A percentile compares a stretch with the other conserved stretches of the same genome.
Evolutionary conservation across 805 yeast species (phyloP).

Genomic region (Barnettozyma populi): DNA sequence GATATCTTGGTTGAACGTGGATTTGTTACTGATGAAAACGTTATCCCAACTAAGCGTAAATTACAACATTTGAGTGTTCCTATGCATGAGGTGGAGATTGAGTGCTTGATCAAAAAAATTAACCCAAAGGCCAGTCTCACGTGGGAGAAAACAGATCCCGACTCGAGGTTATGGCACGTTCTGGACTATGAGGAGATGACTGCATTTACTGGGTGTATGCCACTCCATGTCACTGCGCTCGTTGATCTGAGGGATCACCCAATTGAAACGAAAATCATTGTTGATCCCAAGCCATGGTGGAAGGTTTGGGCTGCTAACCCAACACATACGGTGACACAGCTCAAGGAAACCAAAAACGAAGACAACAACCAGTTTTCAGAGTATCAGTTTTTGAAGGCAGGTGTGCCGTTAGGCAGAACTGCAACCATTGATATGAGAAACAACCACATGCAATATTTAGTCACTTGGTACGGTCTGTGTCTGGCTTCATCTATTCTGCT

Average conservation of each 20-base stretch:
- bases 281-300: conserved; percentile 26
- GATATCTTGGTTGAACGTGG: conserved; percentile 86
- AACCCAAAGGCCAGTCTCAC: conserved; percentile 56
- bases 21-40: conserved; percentile 73
- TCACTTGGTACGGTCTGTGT: conserved; percentile 93
- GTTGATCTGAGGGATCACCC: conserved; percentile 63
- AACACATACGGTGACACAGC: conserved; percentile 8
- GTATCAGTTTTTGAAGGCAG: conserved; percentile 64
- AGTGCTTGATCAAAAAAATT: conserved; percentile 68
- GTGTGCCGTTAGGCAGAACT: conserved; percentile 83
- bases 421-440: conserved; percentile 82
- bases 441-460: conserved; percentile 85
- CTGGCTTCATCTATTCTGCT: conserved; percentile 68
- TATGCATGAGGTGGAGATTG: conserved; percentile 52
- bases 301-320: conserved; percentile 21
- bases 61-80: conserved; percentile 72
- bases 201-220: conserved; percentile 54
- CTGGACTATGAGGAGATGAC: conserved; percentile 84
- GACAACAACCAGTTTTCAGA: conserved; percentile 39
- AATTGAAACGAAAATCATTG: conserved; percentile 31
- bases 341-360: conserved; percentile 4
- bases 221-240: conserved; percentile 72
- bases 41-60: conserved; percentile 48
- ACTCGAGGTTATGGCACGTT: conserved; percentile 66
- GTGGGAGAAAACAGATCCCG: conserved; percentile 65